phyloP scores from a whole-genome alignment of 148 eudicot species.

The Silene uniflora region DNA sequence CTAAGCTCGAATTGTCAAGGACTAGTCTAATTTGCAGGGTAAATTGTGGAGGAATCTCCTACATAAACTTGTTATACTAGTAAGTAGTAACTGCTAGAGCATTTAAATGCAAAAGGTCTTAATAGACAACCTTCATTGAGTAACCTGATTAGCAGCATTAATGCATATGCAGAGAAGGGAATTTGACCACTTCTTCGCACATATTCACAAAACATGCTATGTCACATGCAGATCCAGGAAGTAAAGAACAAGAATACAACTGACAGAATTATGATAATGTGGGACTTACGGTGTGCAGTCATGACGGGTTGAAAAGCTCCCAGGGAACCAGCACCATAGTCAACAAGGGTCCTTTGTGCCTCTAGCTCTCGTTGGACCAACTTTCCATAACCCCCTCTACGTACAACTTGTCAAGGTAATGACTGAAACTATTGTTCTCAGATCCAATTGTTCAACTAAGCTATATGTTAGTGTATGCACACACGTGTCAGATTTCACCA shows the following conservation, averaged over 20 bases:
- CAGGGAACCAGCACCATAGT: conserved; percentile 80
- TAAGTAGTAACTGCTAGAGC: neutral
- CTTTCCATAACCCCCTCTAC: conserved; percentile 98
- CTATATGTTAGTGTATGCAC: neutral
- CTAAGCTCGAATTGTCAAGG: neutral
- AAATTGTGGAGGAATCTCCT: neutral
- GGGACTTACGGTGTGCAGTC: conserved; percentile 63
- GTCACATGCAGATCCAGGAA: neutral
- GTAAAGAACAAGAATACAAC: neutral
- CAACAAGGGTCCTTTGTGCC: conserved; percentile 86
- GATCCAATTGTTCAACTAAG: neutral
- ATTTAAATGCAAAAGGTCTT: neutral
- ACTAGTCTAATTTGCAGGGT: neutral
- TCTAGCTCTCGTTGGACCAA: conserved; percentile 90
- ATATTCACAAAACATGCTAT: too few relatives aligned
- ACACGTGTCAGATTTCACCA: neutral
- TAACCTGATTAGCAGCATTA: neutral
- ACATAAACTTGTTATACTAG: neutral
- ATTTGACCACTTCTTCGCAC: too few relatives aligned
- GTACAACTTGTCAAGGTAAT: conserved; percentile 65
- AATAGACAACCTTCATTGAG: neutral
- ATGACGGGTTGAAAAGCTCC: conserved; percentile 68
- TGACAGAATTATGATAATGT: neutral
- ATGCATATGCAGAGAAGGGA: neutral
- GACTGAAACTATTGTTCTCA: neutral